Evolutionary conservation across 352 stramenopile species (phyloP).

Genomic region (Globisporangium mamillatum): DNA sequence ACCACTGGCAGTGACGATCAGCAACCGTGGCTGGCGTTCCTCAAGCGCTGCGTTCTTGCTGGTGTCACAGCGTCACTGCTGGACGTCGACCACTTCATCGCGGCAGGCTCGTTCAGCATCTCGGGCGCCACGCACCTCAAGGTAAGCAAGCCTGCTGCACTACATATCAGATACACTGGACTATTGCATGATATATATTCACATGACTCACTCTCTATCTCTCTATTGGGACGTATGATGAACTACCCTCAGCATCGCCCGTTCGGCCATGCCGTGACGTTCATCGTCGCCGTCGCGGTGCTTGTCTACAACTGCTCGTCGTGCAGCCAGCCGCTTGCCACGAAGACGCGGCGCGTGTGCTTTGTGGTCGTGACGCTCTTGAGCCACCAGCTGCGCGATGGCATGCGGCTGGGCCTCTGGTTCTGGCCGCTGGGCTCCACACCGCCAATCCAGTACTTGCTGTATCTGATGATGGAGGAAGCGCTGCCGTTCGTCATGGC

Average conservation of each 20-base stretch:
- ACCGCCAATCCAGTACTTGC: constrained; percentile 50
- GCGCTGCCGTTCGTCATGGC: constrained; percentile 46
- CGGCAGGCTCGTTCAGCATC: constrained; percentile 51
- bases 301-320: constrained; percentile 40
- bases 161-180: neutral
- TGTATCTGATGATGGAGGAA: constrained; percentile 64
- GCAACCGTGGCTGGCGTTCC: constrained; percentile 24
- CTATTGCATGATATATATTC: neutral
- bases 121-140: constrained; percentile 53
- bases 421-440: constrained; percentile 73
- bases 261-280: constrained; percentile 66
- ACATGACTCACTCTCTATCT: neutral
- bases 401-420: constrained; percentile 57
- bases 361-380: constrained; percentile 59
- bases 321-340: constrained; percentile 17
- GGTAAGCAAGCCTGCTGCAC: neutral
- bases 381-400: constrained; percentile 71
- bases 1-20: neutral
- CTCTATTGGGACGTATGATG: neutral
- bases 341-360: constrained; percentile 32
- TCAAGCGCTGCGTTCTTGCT: constrained; percentile 43
- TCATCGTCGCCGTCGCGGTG: constrained; percentile 48
- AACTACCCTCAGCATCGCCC: constrained; percentile 27
- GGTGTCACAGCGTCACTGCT: constrained; percentile 42
- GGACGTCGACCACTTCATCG: constrained; percentile 76